A percentile compares a stretch with the other conserved stretches of the same genome.
These are phyloP conservation scores for Calocybe gangraenosa DNA, from an alignment of 768 basidiomycete genomes.

Conservation along the genomic window DNA sequence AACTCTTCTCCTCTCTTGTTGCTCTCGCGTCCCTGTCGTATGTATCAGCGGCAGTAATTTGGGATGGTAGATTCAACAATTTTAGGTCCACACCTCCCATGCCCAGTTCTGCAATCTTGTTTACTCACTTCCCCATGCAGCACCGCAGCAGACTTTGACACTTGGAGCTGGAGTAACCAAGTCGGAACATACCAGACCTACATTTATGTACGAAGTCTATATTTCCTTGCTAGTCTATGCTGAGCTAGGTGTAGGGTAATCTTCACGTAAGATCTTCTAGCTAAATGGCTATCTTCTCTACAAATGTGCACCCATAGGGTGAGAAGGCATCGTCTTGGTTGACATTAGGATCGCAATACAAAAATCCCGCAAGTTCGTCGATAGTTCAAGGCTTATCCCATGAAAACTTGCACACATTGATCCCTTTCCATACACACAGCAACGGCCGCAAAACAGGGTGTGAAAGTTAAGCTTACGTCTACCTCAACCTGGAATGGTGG, in stretches of 20 bases:
- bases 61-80: conserved; percentile 2
- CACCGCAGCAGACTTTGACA: conserved; percentile 1
- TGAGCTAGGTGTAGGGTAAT: neutral
- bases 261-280: neutral
- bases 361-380: conserved; percentile 1
- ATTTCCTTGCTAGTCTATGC: neutral
- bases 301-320: neutral
- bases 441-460: neutral
- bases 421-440: neutral
- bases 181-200: neutral
- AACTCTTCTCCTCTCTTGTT: neutral
- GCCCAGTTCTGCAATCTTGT: neutral
- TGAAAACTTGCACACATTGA: too few relatives aligned
- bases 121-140: neutral
- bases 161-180: conserved; percentile 5
- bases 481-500: conserved; percentile 8
- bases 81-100: neutral
- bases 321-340: conserved; percentile 6
- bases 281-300: neutral
- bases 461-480: conserved; percentile 1
- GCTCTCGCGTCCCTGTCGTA: neutral
- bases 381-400: neutral
- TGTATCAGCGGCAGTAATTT: conserved; percentile 1
- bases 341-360: neutral
- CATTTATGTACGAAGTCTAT: neutral